These are phyloP conservation scores for Luvunga scandens DNA, from an alignment of 345 rosid genomes.

Conservation along the genomic window DNA sequence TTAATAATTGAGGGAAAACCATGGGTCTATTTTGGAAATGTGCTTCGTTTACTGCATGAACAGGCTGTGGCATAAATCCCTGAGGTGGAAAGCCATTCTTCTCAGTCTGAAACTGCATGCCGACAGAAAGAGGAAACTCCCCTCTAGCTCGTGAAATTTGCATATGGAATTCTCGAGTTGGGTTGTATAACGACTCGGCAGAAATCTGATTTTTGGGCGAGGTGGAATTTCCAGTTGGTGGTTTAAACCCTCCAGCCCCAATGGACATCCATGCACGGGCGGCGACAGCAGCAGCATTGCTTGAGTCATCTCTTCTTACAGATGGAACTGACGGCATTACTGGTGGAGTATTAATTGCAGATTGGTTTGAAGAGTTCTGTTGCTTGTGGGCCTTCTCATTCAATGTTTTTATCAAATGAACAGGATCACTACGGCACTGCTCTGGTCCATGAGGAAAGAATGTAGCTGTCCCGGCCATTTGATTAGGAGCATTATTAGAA, in stretches of 20 bases:
- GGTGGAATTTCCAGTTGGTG: slow-evolving; percentile 38
- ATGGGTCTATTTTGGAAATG: slow-evolving; percentile 45
- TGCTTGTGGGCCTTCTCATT: slow-evolving; percentile 55
- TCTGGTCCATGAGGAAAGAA: slow-evolving; percentile 39
- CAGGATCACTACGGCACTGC: slow-evolving; percentile 56
- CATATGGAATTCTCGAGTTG: slow-evolving; percentile 49
- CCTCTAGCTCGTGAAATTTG: slow-evolving; percentile 44
- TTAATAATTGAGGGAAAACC: slow-evolving; percentile 50
- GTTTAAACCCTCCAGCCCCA: slow-evolving; percentile 67
- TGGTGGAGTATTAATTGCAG: slow-evolving; percentile 24
- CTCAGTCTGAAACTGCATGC: slow-evolving; percentile 50
- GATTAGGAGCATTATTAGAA: slow-evolving; percentile 39
- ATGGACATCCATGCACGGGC: slow-evolving; percentile 90
- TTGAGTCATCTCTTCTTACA: slow-evolving; percentile 48
- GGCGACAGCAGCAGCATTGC: slow-evolving; percentile 65
- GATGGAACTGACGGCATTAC: slow-evolving; percentile 38
- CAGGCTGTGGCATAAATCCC: slow-evolving; percentile 50
- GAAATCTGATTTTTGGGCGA: slow-evolving; percentile 53
- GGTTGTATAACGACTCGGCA: slow-evolving; percentile 61
- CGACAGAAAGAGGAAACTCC: slow-evolving; percentile 45
- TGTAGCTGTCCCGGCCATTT: slow-evolving; percentile 38
- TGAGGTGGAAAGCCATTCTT: slow-evolving; percentile 53
- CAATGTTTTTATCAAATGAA: slow-evolving; percentile 56
- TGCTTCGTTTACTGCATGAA: slow-evolving; percentile 34
- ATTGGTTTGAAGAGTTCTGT: slow-evolving; percentile 41